Evolutionary conservation across 2,329 filamentous ascomycete genomes (phyloP), one percentile per base, ranked within the genome.

Genomic region (Aureobasidium sp.): DNA sequence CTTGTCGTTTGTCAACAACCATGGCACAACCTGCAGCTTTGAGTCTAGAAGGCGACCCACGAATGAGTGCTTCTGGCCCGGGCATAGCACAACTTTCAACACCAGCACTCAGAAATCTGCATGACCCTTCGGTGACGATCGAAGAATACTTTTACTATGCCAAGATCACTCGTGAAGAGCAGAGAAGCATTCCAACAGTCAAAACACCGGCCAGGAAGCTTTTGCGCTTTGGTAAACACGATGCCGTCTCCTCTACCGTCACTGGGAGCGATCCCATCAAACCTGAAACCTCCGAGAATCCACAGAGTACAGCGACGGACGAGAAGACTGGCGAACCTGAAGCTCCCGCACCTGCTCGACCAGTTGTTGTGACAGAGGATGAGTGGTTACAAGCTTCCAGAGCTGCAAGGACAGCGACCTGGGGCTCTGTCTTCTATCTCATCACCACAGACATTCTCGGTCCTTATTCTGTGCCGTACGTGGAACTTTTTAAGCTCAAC

Each of bases 361-460:
- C n/a, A 9, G 30, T 13, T n/a, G n/a, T 14, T 32, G 49, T 61
- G 39, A 65, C 65, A 7, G 71, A 74, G 32, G 65, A 67, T 2
- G 74, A 75, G 59, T 76, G 71, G 72, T 61, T 64, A 11, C 64
- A 71, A 44, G 73, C 73, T 27, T 68, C 68, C 3, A 66, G 72
- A 50, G 73, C 73, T 30, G 62, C 72, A 48, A 65, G 73, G 10
- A 74, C 71, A 27, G 73, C 73, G 7, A 69, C 67, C 8, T 72
- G 69, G 68, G 69, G 71, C 54, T 68, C 70, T 8, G 64, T 72
- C 58, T 79, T 80, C 67, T 81, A 76, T 65, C 67, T 78, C 41
- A 77, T 78, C 61, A 75, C 72, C 1, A 78, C 76, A 3, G 76
- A 78, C 62, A 72, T 76, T 34, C 68, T 76, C 1, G 74, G 74